Conservation (phyloP, 768 basidiomycete genomes). For the Auricularia sp. region DNA sequence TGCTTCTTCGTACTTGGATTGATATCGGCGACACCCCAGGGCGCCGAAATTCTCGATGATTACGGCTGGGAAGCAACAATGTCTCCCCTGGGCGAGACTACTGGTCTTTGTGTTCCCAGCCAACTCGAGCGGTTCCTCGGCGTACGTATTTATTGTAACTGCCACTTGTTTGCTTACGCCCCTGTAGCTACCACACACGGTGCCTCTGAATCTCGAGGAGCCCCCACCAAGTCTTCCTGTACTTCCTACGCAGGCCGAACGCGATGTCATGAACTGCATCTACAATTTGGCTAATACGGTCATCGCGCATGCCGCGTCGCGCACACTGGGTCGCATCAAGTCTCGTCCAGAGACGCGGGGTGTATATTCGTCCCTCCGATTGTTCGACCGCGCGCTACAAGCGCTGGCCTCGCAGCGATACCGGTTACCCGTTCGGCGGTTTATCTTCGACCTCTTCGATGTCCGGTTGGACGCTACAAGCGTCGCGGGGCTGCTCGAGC, state of each 20-base stretch:
- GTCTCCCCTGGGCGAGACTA: conserved; percentile 75
- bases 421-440: conserved; percentile 83
- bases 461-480: conserved; percentile 60
- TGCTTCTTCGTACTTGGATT: conserved; percentile 93
- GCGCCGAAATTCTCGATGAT: conserved; percentile 87
- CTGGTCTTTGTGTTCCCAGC: conserved; percentile 84
- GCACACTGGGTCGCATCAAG: conserved; percentile 77
- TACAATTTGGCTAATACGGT: conserved; percentile 93
- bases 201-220: conserved; percentile 20
- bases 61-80: conserved; percentile 88
- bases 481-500: conserved; percentile 40
- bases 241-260: conserved; percentile 58
- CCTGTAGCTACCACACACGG: conserved; percentile 56
- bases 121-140: conserved; percentile 66
- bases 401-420: conserved; percentile 84
- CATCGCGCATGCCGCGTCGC: conserved; percentile 88
- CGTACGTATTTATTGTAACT: too few relatives aligned
- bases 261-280: conserved; percentile 79
- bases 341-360: conserved; percentile 60
- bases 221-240: conserved; percentile 45
- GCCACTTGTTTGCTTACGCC: too few relatives aligned
- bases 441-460: conserved; percentile 88
- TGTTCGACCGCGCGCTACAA: conserved; percentile 79
- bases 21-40: conserved; percentile 83
- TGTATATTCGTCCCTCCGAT: conserved; percentile 65